Evolutionary conservation across 495 filamentous ascomycete species (phyloP), one percentile per base, ranked within the genome.

Genomic region (Parathielavia hyrcaniae): DNA sequence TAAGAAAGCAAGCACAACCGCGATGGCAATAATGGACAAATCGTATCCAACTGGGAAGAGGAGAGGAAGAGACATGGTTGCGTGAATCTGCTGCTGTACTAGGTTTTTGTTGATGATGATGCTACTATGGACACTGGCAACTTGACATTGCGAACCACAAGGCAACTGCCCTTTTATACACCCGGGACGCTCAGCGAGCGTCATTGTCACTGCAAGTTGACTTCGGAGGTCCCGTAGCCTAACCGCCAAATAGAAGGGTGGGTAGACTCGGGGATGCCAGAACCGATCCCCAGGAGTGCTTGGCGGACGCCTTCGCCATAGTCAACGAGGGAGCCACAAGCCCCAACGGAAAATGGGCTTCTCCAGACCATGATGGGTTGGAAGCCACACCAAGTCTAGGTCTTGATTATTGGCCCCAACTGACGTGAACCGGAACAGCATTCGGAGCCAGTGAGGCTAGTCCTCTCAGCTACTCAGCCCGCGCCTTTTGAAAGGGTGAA

Each of bases 241-340:
- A 53, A 50, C 20, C 17, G 48, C 55, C 45, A 43, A 45, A 16
- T 9, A 26, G 46, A 50, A 47, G 38, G 40, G 23, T 22, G 13
- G 17, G 26, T 38, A 17, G 39, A 43, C 12, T 22, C 38, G 12
- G 26, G 50, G 34, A 45, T 47, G 41, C 30, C 32, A 36, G 17
- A 5, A 17, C 32, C 17, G 11, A 4, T 13, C 39, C 22, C 40
- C n/a, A 19, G 5, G 2, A n/a, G n/a, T 32, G 32, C 32, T 47
- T 55, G 53, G 53, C 43, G 43, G 43, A 47, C 30, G 45, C 53
- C 53, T 40, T 56, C 44, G 44, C 44, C 44, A 39, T 20, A 8
- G 10, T 4, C 7, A 40, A 14, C 4, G 12, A 40, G 6, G n/a
- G 35, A 19, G 34, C 34, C 45, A 38, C 34, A 47, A 16, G 4